Evolutionary conservation across 2,329 filamentous ascomycete genomes (phyloP).

Genomic region (Thielaviopsis euricoi): DNA sequence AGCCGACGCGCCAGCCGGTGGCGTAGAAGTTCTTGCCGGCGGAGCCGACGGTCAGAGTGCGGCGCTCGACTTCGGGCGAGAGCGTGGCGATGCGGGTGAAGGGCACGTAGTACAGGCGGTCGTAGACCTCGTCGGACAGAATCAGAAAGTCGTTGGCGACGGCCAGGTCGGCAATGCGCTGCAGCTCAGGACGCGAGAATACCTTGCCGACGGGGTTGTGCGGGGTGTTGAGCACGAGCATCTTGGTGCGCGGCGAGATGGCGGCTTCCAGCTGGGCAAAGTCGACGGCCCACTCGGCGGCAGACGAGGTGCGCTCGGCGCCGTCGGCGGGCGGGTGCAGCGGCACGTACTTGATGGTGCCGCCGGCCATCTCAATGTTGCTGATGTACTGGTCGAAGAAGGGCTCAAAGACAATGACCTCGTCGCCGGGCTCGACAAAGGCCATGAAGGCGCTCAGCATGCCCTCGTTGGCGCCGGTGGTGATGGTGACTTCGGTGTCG

Average conservation of each 20-base stretch:
- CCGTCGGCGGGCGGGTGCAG: slow-evolving; percentile 76
- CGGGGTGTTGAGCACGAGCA: slow-evolving; percentile 81
- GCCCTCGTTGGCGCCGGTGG: slow-evolving; percentile 75
- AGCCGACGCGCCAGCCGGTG: slow-evolving; percentile 91
- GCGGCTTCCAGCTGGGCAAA: slow-evolving; percentile 66
- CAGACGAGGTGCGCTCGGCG: slow-evolving; percentile 61
- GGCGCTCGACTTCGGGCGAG: slow-evolving; percentile 71
- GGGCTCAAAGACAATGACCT: slow-evolving; percentile 95
- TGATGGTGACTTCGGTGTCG: slow-evolving; percentile 86
- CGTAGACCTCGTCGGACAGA: slow-evolving; percentile 84
- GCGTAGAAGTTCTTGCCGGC: slow-evolving; percentile 98
- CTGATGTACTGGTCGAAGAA: slow-evolving; percentile 99
- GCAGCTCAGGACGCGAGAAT: slow-evolving; percentile 67
- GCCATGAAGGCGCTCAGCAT: slow-evolving; percentile 98
- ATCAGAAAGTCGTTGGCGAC: slow-evolving; percentile 91
- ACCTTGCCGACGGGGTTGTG: slow-evolving; percentile 97
- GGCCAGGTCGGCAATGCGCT: slow-evolving; percentile 72
- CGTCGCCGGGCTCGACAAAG: slow-evolving; percentile 85
- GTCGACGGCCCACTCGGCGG: slow-evolving; percentile 76
- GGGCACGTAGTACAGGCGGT: slow-evolving; percentile 84
- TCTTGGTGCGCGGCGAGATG: slow-evolving; percentile 77
- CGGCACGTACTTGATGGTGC: slow-evolving; percentile 90
- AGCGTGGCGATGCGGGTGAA: slow-evolving; percentile 87
- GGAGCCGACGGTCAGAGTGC: slow-evolving; percentile 87
- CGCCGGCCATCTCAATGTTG: slow-evolving; percentile 97